Evolutionary conservation across 2,329 filamentous ascomycete species (phyloP).

Genomic region (Penicillium digitatum): DNA sequence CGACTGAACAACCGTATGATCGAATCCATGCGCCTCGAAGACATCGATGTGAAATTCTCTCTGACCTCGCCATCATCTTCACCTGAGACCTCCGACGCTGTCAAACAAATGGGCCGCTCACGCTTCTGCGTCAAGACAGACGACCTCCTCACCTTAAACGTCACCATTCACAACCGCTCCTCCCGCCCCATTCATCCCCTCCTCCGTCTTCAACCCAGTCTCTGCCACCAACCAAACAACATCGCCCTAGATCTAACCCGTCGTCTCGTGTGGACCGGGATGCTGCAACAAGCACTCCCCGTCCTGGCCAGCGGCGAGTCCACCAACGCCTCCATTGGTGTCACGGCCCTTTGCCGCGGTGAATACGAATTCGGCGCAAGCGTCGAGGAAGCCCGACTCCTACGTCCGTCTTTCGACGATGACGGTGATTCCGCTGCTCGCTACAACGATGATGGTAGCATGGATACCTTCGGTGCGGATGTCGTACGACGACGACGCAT

Average conservation of each 20-base stretch:
- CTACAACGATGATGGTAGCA: slow-evolving; percentile 31
- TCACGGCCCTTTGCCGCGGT: slow-evolving; percentile 72
- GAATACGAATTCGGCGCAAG: slow-evolving; percentile 77
- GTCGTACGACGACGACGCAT: slow-evolving; percentile 40
- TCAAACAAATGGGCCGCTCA: slow-evolving; percentile 43
- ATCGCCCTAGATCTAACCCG: slow-evolving; percentile 76
- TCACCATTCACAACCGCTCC: slow-evolving; percentile 73
- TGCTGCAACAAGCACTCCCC: slow-evolving; percentile 70
- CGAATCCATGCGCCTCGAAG: slow-evolving; percentile 75
- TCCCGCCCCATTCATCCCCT: slow-evolving; percentile 64
- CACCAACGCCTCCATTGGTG: slow-evolving; percentile 62
- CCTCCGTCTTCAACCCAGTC: slow-evolving; percentile 70
- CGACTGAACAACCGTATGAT: slow-evolving; percentile 74
- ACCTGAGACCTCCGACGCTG: slow-evolving; percentile 14
- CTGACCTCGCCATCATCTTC: slow-evolving; percentile 36
- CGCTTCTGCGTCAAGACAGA: slow-evolving; percentile 53
- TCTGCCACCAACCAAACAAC: slow-evolving; percentile 67
- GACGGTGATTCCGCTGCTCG: slow-evolving; percentile 11
- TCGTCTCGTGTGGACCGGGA: slow-evolving; percentile 79
- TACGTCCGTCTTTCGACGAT: slow-evolving; percentile 23
- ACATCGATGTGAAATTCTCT: slow-evolving; percentile 62
- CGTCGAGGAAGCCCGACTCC: slow-evolving; percentile 71
- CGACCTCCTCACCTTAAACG: slow-evolving; percentile 64
- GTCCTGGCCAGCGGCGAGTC: slow-evolving; percentile 56
- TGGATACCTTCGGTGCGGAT: slow-evolving; percentile 40